phyloP scores from a whole-genome alignment of 129 eudicot species.

The Pulicaria dysenterica region DNA sequence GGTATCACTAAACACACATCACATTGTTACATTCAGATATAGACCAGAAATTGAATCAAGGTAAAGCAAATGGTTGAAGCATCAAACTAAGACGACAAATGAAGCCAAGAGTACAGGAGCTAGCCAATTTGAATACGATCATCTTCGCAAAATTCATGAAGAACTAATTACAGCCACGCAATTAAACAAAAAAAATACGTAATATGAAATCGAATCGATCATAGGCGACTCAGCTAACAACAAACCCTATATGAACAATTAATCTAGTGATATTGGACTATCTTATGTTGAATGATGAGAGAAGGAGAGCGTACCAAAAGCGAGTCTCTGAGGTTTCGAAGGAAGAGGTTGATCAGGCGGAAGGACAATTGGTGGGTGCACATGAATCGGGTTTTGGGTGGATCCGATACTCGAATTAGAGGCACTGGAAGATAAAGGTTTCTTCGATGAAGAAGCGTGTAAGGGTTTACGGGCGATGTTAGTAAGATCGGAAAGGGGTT shows the following conservation, averaged over 20 bases:
- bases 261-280: neutral
- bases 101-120: neutral
- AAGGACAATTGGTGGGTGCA: neutral
- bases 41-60: neutral
- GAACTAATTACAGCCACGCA: neutral
- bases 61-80: neutral
- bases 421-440: slow-evolving; percentile 23
- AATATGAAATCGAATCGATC: neutral
- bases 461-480: slow-evolving; percentile 27
- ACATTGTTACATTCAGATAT: slow-evolving; percentile 7
- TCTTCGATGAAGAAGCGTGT: slow-evolving; percentile 17
- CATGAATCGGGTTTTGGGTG: slow-evolving; percentile 17
- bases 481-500: slow-evolving; percentile 38
- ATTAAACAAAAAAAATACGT: neutral
- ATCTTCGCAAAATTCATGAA: neutral
- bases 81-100: neutral
- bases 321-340: slow-evolving; percentile 13
- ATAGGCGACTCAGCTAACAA: slow-evolving; percentile 13
- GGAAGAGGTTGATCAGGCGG: slow-evolving; percentile 8
- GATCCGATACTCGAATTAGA: slow-evolving; percentile 44
- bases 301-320: slow-evolving; percentile 15
- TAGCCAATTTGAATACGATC: neutral
- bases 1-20: slow-evolving; percentile 11
- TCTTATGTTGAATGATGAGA: neutral
- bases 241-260: neutral